Base-by-base conservation (phyloP, 75 land plant genomes). In the Azolla pinnata region DNA sequence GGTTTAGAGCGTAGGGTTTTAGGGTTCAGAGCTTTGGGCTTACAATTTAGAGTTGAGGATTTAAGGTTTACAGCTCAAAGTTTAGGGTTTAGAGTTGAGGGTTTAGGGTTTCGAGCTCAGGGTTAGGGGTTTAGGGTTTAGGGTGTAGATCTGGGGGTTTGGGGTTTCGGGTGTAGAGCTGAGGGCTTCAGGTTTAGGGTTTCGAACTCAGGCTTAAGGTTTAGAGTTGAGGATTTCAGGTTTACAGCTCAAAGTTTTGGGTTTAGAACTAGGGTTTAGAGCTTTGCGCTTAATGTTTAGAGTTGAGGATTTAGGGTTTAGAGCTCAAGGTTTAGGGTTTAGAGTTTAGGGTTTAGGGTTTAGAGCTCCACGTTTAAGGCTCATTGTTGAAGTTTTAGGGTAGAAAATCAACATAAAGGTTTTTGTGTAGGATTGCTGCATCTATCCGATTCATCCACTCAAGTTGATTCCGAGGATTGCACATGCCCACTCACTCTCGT, bases 191-290 rank as follows among this genome's bases (percentile, higher is more conserved):
- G 42, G 42, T 38, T 14, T 14, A 7, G 14, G 14, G 42, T 38
- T 38, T 7, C 7, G 42, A 14, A 14, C 14, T 38, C 14, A 38
- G 7, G 7, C 10, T 38, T 38, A 38, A 7, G 42, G 42, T 38
- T 14, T 14, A 7, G 14, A 38, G 42, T 38, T 38, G 14, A 38
- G 42, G 42, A 14, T 38, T 38, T 38, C 7, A 7, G 7, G 42
- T 38, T 38, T 38, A 38, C n/a, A n/a, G n/a, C n/a, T n/a, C n/a
- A n/a, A n/a, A n/a, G n/a, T n/a, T n/a, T n/a, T n/a, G n/a, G n/a
- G n/a, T n/a, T n/a, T n/a, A n/a, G n/a, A n/a, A n/a, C n/a, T 38
- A 38, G 42, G 42, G 42, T 38, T 38, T 38, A 38, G 42, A 14
- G 14, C 14, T 14, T 38, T 38, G 14, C 7, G 42, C 14, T 38